Percentiles rank a stretch among this genome's conserved stretches.
phyloP scores from a whole-genome alignment of 108 stramenopile species.

The Seminavis robusta region DNA sequence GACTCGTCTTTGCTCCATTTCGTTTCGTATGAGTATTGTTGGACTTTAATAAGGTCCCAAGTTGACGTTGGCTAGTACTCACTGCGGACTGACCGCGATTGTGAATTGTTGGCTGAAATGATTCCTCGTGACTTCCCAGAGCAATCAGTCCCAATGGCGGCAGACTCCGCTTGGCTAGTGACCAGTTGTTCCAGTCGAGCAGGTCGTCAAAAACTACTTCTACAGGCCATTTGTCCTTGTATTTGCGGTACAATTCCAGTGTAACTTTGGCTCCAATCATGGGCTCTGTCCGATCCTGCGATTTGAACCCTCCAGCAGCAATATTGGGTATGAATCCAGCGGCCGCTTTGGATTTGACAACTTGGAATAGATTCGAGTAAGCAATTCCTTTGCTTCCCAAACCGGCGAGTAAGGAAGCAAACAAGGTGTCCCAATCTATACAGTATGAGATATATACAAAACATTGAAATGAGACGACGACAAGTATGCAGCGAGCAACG shows the following conservation, averaged over 20 bases:
- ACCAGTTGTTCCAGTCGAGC: conserved; percentile 20
- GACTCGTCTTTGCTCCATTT: no score
- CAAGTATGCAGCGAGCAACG: no score
- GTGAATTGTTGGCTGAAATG: no score
- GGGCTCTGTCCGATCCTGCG: conserved; percentile 27
- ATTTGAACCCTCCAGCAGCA: conserved; percentile 8
- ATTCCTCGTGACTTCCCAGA: conserved; percentile 13
- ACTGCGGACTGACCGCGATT: no score
- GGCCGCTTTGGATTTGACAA: conserved; percentile 17
- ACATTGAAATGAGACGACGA: no score
- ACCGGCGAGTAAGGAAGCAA: no score
- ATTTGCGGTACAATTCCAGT: conserved; percentile 14
- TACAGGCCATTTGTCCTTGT: conserved; percentile 23
- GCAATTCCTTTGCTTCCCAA: no score
- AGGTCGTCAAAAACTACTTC: conserved; percentile 27
- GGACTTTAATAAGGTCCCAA: no score
- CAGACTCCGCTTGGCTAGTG: conserved; percentile 6
- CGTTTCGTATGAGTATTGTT: no score
- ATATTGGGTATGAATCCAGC: conserved; percentile 28
- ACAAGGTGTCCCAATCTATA: no score
- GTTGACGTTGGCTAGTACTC: no score
- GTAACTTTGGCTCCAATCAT: conserved; percentile 28
- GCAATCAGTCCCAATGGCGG: conserved; percentile 12
- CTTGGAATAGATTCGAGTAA: conserved; percentile 18
- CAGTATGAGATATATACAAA: no score